Conservation (phyloP, 441 rosid genomes). For the Capsella rubella region DNA sequence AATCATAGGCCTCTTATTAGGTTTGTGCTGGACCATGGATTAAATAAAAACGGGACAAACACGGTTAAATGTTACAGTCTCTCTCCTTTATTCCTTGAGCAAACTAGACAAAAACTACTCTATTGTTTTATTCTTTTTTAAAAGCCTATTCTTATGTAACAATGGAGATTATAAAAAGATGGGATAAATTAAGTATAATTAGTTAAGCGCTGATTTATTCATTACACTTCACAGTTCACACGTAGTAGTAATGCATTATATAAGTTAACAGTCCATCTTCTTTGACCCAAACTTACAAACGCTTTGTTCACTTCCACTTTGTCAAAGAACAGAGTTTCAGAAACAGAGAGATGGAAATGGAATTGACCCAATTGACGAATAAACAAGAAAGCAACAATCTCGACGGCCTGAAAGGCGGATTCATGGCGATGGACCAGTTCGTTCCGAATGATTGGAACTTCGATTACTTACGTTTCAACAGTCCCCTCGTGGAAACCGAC, state of each 20-base stretch:
- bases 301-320: conserved; percentile 3
- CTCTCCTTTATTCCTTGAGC: not conserved
- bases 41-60: conserved; percentile 4
- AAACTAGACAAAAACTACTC: not conserved
- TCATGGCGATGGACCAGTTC: conserved; percentile 34
- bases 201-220: not conserved
- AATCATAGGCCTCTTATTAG: not conserved
- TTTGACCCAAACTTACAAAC: conserved; percentile 4
- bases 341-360: conserved; percentile 20
- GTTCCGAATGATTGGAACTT: conserved; percentile 54
- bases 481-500: conserved; percentile 32
- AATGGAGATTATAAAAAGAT: not conserved
- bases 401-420: conserved; percentile 6
- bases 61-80: not conserved
- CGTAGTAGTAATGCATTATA: not conserved
- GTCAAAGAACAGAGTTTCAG: not conserved
- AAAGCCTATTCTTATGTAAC: not conserved
- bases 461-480: conserved; percentile 47
- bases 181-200: not conserved
- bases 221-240: conserved; percentile 5
- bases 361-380: not conserved
- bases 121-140: not conserved
- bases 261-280: not conserved
- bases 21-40: conserved; percentile 29
- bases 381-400: conserved; percentile 40